Base-by-base conservation (phyloP, 352 stramenopile genomes). In the Elongisporangium undulatum region DNA sequence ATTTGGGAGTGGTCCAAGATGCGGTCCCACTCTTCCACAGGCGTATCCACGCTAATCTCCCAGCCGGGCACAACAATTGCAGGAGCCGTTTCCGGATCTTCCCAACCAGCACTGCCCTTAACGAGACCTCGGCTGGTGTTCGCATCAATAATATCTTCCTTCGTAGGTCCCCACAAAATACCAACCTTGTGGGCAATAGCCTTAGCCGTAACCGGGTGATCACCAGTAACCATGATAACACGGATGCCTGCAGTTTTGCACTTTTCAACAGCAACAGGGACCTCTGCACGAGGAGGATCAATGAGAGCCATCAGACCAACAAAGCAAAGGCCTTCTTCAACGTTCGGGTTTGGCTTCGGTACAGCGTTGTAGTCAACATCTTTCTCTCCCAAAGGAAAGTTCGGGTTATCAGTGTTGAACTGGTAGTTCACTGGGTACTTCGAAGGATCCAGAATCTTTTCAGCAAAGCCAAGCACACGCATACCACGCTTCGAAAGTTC, bases 291-390 rank as follows among this genome's bases (percentile, higher is more conserved):
- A 16, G 96, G 96, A 8, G 96, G 96, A 67, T 99, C 97, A 61
- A 98, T 98, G 38, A 99, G 80, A 9, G 95, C 94, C 77, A 98
- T 98, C 55, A 99, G 72, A 49, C 96, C 96, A 61, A 99, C 89
- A 53, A 98, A 98, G 34, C 88, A 96, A 51, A 87, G 64, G 1
- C 62, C 71, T 62, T 90, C 82, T 74, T 82, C 87, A 58, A 72
- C 91, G 57, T 89, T 96, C 70, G 66, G 74, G 66, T 76, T 64
- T 38, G 68, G 77, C 56, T 66, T 89, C 41, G 71, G 89, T 21
- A 75, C 82, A 4, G 65, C 51, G 2, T 88, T 75, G 49, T 91
- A 90, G 61, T 92, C 85, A 10, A 90, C 87, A 61, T 95, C 89
- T 65, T 88, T 87, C 55, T 92, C 82, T 16, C 93, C 83, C 50